These are phyloP conservation scores for Rhodotorula sphaerocarpa DNA, from an alignment of 768 basidiomycete genomes.

Conservation along the genomic window DNA sequence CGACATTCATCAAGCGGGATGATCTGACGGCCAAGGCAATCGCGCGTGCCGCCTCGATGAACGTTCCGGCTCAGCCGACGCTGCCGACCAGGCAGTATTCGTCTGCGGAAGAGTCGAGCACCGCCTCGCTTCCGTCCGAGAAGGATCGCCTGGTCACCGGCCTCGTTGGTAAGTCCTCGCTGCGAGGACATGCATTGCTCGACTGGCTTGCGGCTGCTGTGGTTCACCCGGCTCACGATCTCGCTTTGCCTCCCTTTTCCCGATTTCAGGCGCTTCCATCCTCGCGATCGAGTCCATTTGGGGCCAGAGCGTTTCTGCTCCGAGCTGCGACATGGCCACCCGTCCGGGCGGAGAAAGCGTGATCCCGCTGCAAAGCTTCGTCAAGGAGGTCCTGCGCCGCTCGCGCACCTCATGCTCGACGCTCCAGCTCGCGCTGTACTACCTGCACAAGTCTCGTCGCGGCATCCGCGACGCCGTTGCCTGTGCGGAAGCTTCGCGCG, in stretches of 20 bases:
- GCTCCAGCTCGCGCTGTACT: conserved; percentile 79
- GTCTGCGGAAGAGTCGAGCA: not conserved
- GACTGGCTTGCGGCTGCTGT: not conserved
- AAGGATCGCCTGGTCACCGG: conserved; percentile 26
- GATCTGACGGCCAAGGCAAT: conserved; percentile 12
- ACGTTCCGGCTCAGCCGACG: not conserved
- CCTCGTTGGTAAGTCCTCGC: conserved; percentile 13
- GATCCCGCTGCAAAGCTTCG: conserved; percentile 53
- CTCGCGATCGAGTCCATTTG: conserved; percentile 35
- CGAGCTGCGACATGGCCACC: not conserved
- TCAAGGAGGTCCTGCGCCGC: conserved; percentile 78
- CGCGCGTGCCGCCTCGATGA: not conserved
- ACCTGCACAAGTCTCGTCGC: conserved; percentile 65
- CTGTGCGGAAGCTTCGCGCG: conserved; percentile 49
- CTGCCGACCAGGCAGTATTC: not conserved
- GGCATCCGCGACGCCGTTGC: conserved; percentile 59
- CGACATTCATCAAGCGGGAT: conserved; percentile 10
- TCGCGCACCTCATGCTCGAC: conserved; percentile 75
- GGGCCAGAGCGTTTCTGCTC: not conserved
- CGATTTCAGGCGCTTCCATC: conserved; percentile 24
- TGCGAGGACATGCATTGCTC: not conserved
- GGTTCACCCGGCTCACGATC: not conserved
- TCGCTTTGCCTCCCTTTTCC: no score
- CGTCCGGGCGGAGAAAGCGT: conserved; percentile 5
- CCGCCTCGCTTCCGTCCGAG: not conserved